Percentiles rank a stretch among this genome's conserved stretches.
These are phyloP conservation scores for Ammopiptanthus mongolicus DNA, from an alignment of 306 rosid species.

Conservation along the genomic window DNA sequence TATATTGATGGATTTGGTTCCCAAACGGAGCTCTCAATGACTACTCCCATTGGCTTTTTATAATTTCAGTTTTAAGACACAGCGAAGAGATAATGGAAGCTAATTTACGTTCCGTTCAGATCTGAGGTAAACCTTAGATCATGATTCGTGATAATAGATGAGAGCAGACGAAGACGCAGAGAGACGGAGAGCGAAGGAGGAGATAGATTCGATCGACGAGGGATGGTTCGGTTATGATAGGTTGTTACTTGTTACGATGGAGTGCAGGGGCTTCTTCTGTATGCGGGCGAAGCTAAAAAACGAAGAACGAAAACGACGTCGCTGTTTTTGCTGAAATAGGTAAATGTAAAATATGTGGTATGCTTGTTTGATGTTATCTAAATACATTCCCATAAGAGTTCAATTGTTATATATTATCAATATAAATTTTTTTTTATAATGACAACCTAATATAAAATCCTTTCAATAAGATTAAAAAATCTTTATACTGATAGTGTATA, in stretches of 20 bases:
- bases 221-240: not conserved
- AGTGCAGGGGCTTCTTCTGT: not conserved
- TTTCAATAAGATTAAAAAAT: too few relatives aligned
- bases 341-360: too few relatives aligned
- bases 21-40: conserved; percentile 76
- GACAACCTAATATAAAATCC: too few relatives aligned
- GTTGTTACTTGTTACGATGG: not conserved
- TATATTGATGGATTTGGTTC: conserved; percentile 59
- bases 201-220: not conserved
- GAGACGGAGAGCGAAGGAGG: not conserved
- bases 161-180: not conserved
- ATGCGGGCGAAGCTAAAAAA: not conserved
- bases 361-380: too few relatives aligned
- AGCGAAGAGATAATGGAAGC: not conserved
- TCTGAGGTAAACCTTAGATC: conserved; percentile 38
- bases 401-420: too few relatives aligned
- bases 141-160: not conserved
- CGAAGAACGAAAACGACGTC: not conserved
- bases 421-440: too few relatives aligned
- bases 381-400: too few relatives aligned
- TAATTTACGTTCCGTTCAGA: conserved; percentile 8
- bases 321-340: too few relatives aligned
- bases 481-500: too few relatives aligned
- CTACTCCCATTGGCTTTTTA: conserved; percentile 59
- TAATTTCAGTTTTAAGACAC: not conserved